phyloP scores from a whole-genome alignment of 768 basidiomycete species.

The Tremella yokohamensis region DNA sequence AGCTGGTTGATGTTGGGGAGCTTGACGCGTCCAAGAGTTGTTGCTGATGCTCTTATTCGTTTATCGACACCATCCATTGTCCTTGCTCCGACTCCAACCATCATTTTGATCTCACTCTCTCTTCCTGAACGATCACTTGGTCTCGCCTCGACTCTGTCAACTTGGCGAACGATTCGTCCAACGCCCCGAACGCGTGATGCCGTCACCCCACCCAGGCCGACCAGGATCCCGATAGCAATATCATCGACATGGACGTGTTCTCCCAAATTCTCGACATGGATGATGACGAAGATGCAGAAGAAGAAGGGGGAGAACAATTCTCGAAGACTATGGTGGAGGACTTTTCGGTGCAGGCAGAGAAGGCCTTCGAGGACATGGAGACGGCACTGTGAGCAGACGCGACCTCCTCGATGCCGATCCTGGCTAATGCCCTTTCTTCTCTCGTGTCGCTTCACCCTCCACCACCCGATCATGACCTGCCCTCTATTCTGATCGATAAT shows the following conservation, averaged over 20 bases:
- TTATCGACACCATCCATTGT: no score
- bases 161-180: no score
- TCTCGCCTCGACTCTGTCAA: no score
- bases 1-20: no score
- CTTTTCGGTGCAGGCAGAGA: conserved; percentile 74
- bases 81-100: no score
- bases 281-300: conserved; percentile 31
- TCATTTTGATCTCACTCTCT: no score
- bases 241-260: conserved; percentile 78
- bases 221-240: conserved; percentile 12
- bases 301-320: conserved; percentile 57
- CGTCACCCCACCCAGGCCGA: neutral
- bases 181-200: no score
- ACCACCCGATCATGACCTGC: neutral
- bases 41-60: no score
- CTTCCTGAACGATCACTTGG: no score
- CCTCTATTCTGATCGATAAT: neutral
- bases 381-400: conserved; percentile 64
- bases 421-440: neutral
- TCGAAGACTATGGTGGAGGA: conserved; percentile 70
- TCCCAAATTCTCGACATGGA: conserved; percentile 82
- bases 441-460: neutral
- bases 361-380: conserved; percentile 76
- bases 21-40: no score
- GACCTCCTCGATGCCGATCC: neutral